Base-by-base conservation (phyloP, 768 basidiomycete species). In the Steccherinum ochraceum region DNA sequence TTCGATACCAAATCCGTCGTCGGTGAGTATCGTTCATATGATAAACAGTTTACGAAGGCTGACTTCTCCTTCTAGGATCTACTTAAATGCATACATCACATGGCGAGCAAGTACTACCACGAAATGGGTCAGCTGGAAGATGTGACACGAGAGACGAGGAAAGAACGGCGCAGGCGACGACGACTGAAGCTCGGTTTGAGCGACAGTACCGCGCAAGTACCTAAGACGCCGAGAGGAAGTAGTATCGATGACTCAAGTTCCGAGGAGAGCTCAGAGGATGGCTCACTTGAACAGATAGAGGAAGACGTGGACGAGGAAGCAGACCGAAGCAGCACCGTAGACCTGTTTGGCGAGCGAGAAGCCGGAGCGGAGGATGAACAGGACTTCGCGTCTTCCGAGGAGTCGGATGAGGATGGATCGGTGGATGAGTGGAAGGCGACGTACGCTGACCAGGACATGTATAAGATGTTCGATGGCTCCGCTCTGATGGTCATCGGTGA, bases 401-500 rank as follows among this genome's bases (percentile, higher is more conserved):
- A 43, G 10, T n/a, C 16, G 10, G 41, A 43, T 18, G 52, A 41
- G 24, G n/a, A 48, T 16, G 46, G 45, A 5, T 23, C 16, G 5
- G n/a, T 43, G n/a, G n/a, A 43, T 10, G 41, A 43, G 21, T 43
- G 41, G 41, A 43, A 25, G 49, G 26, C 16, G 12, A 58, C 44
- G 12, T 25, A 54, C 30, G 41, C 39, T 19, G 30, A 56, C 24
- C 67, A 72, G 54, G 84, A 87, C 56, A 89, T 90, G 88, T 89
- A 89, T 62, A 85, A 77, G 58, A 72, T 78, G 2, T 71, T 88
- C 54, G 83, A 88, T 57, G 88, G 88, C 3, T 81, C 83, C 10
- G 84, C 85, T 3, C 72, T 89, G 41, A 71, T 89, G 65, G 85
- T 79, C 2, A 72, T 90, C 54, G 85, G 88, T 87, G 26, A 20